Evolutionary conservation across 257 asterid genomes (phyloP).

Genomic region (Mentha longifolia): DNA sequence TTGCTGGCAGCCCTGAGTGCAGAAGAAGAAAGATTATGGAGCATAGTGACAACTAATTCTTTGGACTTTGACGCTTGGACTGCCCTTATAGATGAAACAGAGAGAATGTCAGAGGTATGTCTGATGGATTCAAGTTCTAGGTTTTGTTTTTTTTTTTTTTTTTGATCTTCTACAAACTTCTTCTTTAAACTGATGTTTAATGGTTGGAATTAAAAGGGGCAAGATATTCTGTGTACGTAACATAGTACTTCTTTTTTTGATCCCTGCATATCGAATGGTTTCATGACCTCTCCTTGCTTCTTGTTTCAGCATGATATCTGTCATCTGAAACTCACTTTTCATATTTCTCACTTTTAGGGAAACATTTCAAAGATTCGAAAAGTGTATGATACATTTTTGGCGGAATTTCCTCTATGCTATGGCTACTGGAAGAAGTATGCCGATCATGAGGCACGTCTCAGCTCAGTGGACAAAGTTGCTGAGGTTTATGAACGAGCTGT

Average conservation of each 20-base stretch:
- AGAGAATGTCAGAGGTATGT: conserved; percentile 84
- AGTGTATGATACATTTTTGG: conserved; percentile 89
- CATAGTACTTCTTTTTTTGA: not conserved
- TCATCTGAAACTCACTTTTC: conserved; percentile 9
- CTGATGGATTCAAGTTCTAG: conserved; percentile 22
- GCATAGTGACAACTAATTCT: conserved; percentile 84
- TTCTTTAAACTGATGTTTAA: not conserved
- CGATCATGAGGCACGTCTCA: conserved; percentile 92
- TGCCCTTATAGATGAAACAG: conserved; percentile 91
- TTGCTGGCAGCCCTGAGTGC: conserved; percentile 65
- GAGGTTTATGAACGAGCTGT: conserved; percentile 96
- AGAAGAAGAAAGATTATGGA: conserved; percentile 97
- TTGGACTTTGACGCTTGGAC: conserved; percentile 95
- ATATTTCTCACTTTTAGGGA: conserved; percentile 48
- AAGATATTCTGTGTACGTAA: not conserved
- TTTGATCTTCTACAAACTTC: conserved; percentile 3
- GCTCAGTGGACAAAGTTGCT: conserved; percentile 85
- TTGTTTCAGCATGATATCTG: not conserved
- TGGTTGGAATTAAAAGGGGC: conserved; percentile 3
- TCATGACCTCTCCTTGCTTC: conserved; percentile 4
- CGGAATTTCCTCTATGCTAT: conserved; percentile 94
- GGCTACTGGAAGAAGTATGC: conserved; percentile 99
- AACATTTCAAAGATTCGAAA: conserved; percentile 73
- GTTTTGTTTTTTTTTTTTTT: no score
- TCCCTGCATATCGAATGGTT: conserved; percentile 19